Percentiles rank a stretch among this genome's conserved stretches.
Evolutionary conservation across 192 early-diverging fungal species (phyloP).

Genomic region (Phycomyces nitens): DNA sequence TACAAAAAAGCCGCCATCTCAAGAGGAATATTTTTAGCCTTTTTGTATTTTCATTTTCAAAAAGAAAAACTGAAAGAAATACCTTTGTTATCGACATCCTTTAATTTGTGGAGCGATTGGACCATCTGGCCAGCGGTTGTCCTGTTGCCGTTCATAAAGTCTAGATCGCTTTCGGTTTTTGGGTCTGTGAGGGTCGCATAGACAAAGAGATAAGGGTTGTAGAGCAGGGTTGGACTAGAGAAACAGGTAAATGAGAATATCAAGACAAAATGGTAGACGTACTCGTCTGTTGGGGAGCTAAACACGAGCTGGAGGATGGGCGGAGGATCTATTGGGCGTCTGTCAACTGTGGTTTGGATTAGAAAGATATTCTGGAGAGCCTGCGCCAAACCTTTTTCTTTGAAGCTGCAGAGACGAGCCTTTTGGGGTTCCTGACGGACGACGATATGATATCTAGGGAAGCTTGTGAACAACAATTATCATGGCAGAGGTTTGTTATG

Average conservation of each 20-base stretch:
- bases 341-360: slow-evolving; percentile 50
- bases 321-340: slow-evolving; percentile 78
- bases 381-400: slow-evolving; percentile 79
- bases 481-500: too few relatives aligned
- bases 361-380: too few relatives aligned
- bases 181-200: slow-evolving; percentile 82
- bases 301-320: slow-evolving; percentile 57
- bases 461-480: too few relatives aligned
- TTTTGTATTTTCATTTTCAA: too few relatives aligned
- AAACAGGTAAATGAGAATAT: neutral
- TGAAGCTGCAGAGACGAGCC: slow-evolving; percentile 89
- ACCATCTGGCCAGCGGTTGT: slow-evolving; percentile 94
- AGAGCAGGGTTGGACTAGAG: slow-evolving; percentile 37
- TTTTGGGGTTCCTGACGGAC: slow-evolving; percentile 86
- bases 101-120: slow-evolving; percentile 83
- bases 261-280: neutral
- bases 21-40: neutral
- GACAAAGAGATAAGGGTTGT: slow-evolving; percentile 94
- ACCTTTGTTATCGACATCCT: slow-evolving; percentile 71
- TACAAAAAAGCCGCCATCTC: slow-evolving; percentile 89
- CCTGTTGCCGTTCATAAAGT: slow-evolving; percentile 83
- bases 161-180: slow-evolving; percentile 74
- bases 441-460: slow-evolving; percentile 51
- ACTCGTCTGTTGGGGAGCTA: neutral
- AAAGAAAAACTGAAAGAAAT: too few relatives aligned